Base-by-base conservation (phyloP, 2,329 filamentous ascomycete species). In the Pseudocercospora vitis region DNA sequence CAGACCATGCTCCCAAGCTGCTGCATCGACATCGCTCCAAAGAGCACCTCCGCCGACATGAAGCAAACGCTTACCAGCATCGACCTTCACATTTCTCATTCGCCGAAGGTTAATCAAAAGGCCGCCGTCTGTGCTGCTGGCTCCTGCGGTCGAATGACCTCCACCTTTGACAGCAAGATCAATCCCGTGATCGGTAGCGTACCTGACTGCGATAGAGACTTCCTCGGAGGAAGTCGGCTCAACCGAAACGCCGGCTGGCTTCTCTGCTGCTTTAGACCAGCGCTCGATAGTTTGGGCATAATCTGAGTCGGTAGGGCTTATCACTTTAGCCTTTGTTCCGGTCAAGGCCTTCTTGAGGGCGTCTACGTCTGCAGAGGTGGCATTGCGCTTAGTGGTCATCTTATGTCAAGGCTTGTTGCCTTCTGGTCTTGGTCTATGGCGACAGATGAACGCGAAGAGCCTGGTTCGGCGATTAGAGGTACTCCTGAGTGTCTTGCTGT, bases 81-180 rank as follows among this genome's bases (percentile, higher is more conserved):
- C 74, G 14, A 84, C 77, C 0, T 64, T 68, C 3, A 84, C 78
- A 2, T 68, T 63, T 2, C 75, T 70, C 75, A 85, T 78, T 23
- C 73, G 69, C 1, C 71, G 70, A 5, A 85, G 72, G 62, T 83
- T 79, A 48, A 85, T 76, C 7, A 84, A 74, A 19, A 85, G 71
- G 4, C 81, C 81, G 6, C 77, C 76, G 33, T 75, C 64, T 1
- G 76, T 76, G 1, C 77, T 78, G 2, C 76, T 77, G 1, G 76
- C 71, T 4, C 78, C 79, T 1, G 74, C 73, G 0, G 81, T 81
- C 1, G 78, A 79, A 65, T 84, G 81, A 0, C 80, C 80, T 14
- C 82, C 81, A 11, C 81, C 77, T 52, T 75, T 74, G 29, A 83
- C 76, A 0, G 77, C 78, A 52, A 84, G 72, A 40, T 79, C 74